Conservation (phyloP, 1,284 basidiomycete genomes). For the Melampsora allii-populina region DNA sequence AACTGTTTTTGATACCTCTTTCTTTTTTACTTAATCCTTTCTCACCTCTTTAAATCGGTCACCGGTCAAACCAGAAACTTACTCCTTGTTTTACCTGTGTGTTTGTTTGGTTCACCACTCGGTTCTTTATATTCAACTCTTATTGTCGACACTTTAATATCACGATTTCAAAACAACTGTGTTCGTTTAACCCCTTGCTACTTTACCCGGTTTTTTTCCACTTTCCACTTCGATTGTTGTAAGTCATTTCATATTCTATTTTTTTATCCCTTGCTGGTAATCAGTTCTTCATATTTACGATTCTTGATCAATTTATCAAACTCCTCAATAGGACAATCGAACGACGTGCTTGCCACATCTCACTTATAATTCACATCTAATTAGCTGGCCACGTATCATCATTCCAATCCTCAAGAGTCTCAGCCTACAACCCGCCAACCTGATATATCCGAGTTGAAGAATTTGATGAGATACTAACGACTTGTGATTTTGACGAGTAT, state of each 20-base stretch:
- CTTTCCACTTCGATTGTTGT: not conserved
- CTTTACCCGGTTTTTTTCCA: not conserved
- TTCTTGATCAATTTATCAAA: not conserved
- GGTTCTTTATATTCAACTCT: not conserved
- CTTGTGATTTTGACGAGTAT: not conserved
- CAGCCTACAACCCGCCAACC: not conserved
- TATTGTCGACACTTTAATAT: not conserved
- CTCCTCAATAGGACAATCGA: not conserved
- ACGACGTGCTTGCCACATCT: not conserved
- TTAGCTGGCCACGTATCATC: not conserved
- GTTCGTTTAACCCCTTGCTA: too few species aligned
- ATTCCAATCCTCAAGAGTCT: not conserved
- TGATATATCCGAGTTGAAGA: not conserved
- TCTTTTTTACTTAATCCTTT: not conserved
- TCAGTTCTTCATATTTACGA: not conserved
- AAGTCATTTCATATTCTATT: not conserved
- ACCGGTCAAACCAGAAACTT: too few species aligned
- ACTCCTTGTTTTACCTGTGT: too few species aligned
- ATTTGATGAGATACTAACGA: not conserved
- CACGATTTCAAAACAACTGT: not conserved
- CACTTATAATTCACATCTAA: not conserved
- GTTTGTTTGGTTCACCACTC: too few species aligned
- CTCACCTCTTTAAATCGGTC: not conserved
- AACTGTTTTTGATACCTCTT: not conserved
- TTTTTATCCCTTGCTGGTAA: not conserved